Conservation (phyloP, 2,329 filamentous ascomycete species). For the Anisogramma anomala region DNA sequence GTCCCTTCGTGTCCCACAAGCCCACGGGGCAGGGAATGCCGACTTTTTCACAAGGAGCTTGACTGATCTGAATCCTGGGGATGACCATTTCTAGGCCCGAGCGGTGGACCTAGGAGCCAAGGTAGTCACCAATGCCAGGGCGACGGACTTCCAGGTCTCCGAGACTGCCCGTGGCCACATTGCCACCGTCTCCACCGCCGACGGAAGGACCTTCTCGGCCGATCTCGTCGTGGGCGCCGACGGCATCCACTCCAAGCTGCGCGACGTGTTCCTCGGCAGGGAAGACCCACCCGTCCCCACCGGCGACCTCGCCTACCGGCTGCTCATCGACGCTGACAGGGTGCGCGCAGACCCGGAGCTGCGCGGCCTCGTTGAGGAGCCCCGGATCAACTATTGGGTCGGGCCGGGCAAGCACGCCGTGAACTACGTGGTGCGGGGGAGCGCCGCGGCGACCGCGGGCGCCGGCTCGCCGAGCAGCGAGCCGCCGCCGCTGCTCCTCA, state of each 20-base stretch:
- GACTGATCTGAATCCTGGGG: background rate
- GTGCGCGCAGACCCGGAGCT: slow-evolving; percentile 36
- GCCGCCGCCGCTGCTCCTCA: slow-evolving; percentile 36
- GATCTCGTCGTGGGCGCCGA: slow-evolving; percentile 38
- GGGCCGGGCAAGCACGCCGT: slow-evolving; percentile 41
- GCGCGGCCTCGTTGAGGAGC: slow-evolving; percentile 31
- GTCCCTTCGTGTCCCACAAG: too few relatives aligned
- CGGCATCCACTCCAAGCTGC: slow-evolving; percentile 33
- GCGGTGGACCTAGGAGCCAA: slow-evolving; percentile 36
- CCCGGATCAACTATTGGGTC: slow-evolving; percentile 41
- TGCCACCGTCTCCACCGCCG: slow-evolving; percentile 28
- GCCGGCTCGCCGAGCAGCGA: slow-evolving; percentile 15
- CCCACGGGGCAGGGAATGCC: too few relatives aligned
- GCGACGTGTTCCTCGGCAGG: slow-evolving; percentile 32
- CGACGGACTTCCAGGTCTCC: slow-evolving; percentile 26
- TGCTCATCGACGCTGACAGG: slow-evolving; percentile 32
- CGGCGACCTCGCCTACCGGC: slow-evolving; percentile 38
- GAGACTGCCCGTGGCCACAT: slow-evolving; percentile 20
- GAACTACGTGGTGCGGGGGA: slow-evolving; percentile 36
- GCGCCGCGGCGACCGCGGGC: background rate
- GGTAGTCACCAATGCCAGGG: slow-evolving; percentile 32
- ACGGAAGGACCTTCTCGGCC: slow-evolving; percentile 25
- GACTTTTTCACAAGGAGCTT: too few relatives aligned
- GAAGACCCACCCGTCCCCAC: slow-evolving; percentile 36
- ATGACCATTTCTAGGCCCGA: slow-evolving; percentile 20